Evolutionary conservation across 495 filamentous ascomycete species (phyloP).

Genomic region (Penicillium lagena): DNA sequence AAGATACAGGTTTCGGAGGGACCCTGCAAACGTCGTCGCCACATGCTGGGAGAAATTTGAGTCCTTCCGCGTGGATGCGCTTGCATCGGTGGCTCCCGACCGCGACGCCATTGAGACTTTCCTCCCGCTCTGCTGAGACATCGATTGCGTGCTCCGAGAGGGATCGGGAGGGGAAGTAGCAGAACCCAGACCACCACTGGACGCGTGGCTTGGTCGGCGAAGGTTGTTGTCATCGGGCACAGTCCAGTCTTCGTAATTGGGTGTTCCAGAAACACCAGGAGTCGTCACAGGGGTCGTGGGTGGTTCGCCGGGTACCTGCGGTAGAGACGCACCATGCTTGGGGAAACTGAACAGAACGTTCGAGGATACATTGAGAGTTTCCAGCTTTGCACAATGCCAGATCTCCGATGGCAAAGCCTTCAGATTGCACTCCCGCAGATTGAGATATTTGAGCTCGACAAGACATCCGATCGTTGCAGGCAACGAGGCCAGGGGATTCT

Average conservation of each 20-base stretch:
- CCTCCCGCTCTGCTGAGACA: slow-evolving; percentile 59
- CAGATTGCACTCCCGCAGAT: slow-evolving; percentile 88
- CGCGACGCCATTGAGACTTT: slow-evolving; percentile 80
- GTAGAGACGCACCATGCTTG: slow-evolving; percentile 62
- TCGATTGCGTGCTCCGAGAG: slow-evolving; percentile 71
- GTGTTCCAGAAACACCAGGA: slow-evolving; percentile 47
- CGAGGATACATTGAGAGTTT: slow-evolving; percentile 90
- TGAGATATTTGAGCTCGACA: slow-evolving; percentile 73
- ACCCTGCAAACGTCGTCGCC: slow-evolving; percentile 76
- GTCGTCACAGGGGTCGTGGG: slow-evolving; percentile 43
- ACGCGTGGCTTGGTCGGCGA: slow-evolving; percentile 79
- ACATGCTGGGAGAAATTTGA: slow-evolving; percentile 71
- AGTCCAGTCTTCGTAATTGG: slow-evolving; percentile 71
- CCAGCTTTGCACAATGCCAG: slow-evolving; percentile 84
- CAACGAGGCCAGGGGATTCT: slow-evolving; percentile 76
- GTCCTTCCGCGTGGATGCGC: slow-evolving; percentile 71
- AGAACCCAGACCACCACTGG: slow-evolving; percentile 64
- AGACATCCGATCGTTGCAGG: slow-evolving; percentile 83
- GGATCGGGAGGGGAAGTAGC: slow-evolving; percentile 61
- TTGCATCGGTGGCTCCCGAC: slow-evolving; percentile 49
- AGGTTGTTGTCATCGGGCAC: slow-evolving; percentile 55
- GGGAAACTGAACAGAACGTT: slow-evolving; percentile 88
- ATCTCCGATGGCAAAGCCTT: slow-evolving; percentile 81
- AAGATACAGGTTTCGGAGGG: slow-evolving; percentile 74
- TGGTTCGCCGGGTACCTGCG: slow-evolving; percentile 49